Evolutionary conservation across 345 rosid species (phyloP).

Genomic region (Euphorbia peplus): DNA sequence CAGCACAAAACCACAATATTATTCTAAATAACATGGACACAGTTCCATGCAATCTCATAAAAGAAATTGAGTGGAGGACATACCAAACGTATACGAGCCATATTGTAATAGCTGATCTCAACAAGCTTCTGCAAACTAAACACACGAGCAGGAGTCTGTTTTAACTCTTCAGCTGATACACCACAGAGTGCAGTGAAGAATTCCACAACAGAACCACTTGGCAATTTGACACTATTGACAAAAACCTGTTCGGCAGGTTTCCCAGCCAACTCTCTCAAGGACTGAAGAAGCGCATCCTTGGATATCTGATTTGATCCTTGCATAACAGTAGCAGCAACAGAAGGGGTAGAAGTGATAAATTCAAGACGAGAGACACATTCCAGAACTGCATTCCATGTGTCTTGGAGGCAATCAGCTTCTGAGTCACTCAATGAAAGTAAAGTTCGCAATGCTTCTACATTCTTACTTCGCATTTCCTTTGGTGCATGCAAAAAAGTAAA

Average conservation of each 20-base stretch:
- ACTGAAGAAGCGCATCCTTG: slow-evolving; percentile 89
- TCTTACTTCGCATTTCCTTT: slow-evolving; percentile 92
- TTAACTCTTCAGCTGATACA: slow-evolving; percentile 94
- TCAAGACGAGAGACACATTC: slow-evolving; percentile 99
- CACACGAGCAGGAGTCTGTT: slow-evolving; percentile 96
- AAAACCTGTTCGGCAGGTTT: slow-evolving; percentile 94
- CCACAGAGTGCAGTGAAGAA: slow-evolving; percentile 96
- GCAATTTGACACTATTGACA: slow-evolving; percentile 83
- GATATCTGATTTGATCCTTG: slow-evolving; percentile 97
- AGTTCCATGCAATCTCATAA: background rate
- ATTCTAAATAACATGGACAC: slow-evolving; percentile 6
- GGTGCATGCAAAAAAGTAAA: slow-evolving; percentile 99
- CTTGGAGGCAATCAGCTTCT: slow-evolving; percentile 77
- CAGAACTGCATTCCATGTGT: slow-evolving; percentile 99
- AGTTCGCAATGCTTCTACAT: slow-evolving; percentile 93
- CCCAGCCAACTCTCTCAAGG: slow-evolving; percentile 86
- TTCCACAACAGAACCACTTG: slow-evolving; percentile 90
- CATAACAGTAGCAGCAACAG: slow-evolving; percentile 92
- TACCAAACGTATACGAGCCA: slow-evolving; percentile 98
- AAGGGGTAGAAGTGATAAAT: slow-evolving; percentile 80
- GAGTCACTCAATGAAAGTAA: slow-evolving; percentile 70
- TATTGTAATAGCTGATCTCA: slow-evolving; percentile 98
- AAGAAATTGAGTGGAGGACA: slow-evolving; percentile 16
- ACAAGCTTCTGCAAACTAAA: slow-evolving; percentile 98
- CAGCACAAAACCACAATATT: background rate